Evolutionary conservation across 805 yeast genomes (phyloP), one percentile per base, ranked within the genome.

Genomic region (Saccharomycopsis olivae): DNA sequence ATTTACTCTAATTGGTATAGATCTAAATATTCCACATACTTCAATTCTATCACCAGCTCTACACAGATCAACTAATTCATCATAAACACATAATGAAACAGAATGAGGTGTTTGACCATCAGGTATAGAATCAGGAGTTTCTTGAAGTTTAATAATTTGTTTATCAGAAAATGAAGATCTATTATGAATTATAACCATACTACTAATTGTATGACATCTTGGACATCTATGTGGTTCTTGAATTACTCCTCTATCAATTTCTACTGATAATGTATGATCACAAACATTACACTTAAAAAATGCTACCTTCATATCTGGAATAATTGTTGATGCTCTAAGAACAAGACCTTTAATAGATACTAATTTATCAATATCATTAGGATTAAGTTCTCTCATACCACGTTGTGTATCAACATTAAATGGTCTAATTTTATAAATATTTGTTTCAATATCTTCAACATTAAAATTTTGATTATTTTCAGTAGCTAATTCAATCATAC

Each of bases 101-200:
- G 96, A 80, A 59, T 92, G 98, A 1, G 98, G 98, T 2, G 98
- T 92, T 61, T 92, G 98, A 14, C 98, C 98, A 61, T 84, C 97
- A 3, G 98, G 98, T 13, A 89, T 95, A 47, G 76, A 69, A 59
- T 92, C 98, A 1, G 96, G 96, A 0, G 95, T 87, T 60, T 92
- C 98, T 61, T 92, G 98, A 31, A 92, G 64, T 53, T 85, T 84
- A 50, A 92, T 76, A 21, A 92, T 89, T 61, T 92, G 99, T 55
- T 89, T 92, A 60, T 92, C 96, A 19, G 94, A 92, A 60, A 89
- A 92, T 1, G 85, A 72, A 28, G 95, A 83, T 51, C 98, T 72
- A 58, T 92, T 92, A 61, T 92, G 98, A 15, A 92, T 71, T 36
- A 92, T 63, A 43, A 80, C 75, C 96, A 92, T 86, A 3, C 96